Base-by-base conservation (phyloP, 306 rosid species). In the Arachis stenosperma region DNA sequence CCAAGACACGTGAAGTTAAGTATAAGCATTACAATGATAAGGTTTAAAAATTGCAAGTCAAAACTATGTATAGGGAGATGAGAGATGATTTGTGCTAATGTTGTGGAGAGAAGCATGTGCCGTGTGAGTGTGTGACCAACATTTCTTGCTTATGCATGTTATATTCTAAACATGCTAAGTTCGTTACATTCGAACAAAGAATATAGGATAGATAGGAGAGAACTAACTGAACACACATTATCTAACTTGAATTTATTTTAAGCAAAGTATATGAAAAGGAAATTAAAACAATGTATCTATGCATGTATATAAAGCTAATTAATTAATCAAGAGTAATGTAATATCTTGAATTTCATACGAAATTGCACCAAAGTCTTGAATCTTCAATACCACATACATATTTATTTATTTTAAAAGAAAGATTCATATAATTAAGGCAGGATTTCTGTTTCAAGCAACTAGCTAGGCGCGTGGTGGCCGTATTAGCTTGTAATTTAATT, bases 101-200 rank as follows among this genome's bases (percentile, higher is more conserved):
- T 61, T 43, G 74, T n/a, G 83, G 73, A 80, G 80, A 51, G 69
- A 75, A 80, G 75, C 51, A 65, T 69, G 58, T n/a, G 14, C 17
- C 44, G 1, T 74, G 67, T n/a, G n/a, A n/a, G n/a, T n/a, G n/a
- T n/a, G n/a, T 74, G 67, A 59, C 76, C 33, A 69, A 69, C 73
- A 55, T 69, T 50, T 47, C 62, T 59, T 47, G 46, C 69, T 67
- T 76, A 22, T 36, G 37, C 1, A 10, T 69, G 10, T 9, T n/a
- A 43, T 14, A 43, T 46, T 43, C 6, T 44, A 30, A 44, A 4
- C 60, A 41, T 52, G 3, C 39, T 9, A 5, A 52, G 37, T 22
- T 22, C 27, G 27, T 11, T 29, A 30, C 29, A 29, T 9, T 11
- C 27, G 44, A 15, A 52, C 47, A 60, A 3, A 33, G 69, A 51